These are phyloP conservation scores for Auricularia sp. DNA, from an alignment of 768 basidiomycete species.

Conservation along the genomic window DNA sequence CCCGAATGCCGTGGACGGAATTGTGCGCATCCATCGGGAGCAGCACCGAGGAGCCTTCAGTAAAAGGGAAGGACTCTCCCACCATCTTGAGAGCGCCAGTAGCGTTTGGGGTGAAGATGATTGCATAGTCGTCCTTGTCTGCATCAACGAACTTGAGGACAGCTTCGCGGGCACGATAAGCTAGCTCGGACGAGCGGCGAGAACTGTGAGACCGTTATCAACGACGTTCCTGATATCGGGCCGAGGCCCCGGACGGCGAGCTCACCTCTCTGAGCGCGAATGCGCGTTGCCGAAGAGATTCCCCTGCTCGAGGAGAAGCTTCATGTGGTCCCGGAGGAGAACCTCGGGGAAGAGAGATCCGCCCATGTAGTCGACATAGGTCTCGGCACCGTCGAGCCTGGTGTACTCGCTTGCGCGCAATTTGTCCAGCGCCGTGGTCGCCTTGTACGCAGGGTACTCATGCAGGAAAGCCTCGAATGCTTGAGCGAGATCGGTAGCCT, in stretches of 20 bases:
- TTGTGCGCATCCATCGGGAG: constrained; percentile 76
- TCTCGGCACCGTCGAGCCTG: constrained; percentile 49
- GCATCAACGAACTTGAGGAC: constrained; percentile 73
- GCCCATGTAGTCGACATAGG: constrained; percentile 83
- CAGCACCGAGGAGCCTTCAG: constrained; percentile 44
- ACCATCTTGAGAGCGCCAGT: constrained; percentile 72
- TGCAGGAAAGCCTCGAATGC: constrained; percentile 27
- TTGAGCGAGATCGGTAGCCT: background rate
- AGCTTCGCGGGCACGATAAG: constrained; percentile 57
- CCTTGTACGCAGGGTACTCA: constrained; percentile 44
- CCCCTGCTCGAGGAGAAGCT: constrained; percentile 44
- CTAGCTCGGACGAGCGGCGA: constrained; percentile 53
- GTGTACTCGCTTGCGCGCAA: constrained; percentile 55
- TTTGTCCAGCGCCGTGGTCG: constrained; percentile 62
- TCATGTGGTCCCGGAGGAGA: constrained; percentile 58
- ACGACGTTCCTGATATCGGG: background rate
- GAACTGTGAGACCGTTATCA: constrained; percentile 37
- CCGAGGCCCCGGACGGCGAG: background rate
- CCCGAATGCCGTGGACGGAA: constrained; percentile 72
- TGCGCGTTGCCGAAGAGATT: constrained; percentile 76
- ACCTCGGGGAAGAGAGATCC: constrained; percentile 73
- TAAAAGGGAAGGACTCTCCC: constrained; percentile 72
- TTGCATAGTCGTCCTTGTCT: constrained; percentile 57
- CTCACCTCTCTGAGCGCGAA: constrained; percentile 69
- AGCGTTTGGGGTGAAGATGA: constrained; percentile 75